Evolutionary conservation across 1,284 basidiomycete genomes (phyloP), one percentile per base, ranked within the genome.

Genomic region (Takashimella tepidaria): DNA sequence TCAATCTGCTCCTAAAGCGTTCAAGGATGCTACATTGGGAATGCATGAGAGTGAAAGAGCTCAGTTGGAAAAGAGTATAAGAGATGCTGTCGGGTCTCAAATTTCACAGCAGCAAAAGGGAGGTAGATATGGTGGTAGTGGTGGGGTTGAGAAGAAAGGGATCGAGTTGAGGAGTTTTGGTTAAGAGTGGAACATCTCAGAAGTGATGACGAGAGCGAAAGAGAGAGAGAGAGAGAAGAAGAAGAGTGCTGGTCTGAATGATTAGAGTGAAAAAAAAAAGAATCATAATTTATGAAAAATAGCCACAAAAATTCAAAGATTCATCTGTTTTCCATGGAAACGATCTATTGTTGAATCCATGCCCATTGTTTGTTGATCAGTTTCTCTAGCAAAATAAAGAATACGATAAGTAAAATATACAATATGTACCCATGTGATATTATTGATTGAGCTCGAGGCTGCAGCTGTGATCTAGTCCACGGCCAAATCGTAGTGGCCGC

Each of bases 11-110:
- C 88, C 92, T 0, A 72, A 77, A 3, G 82, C 87, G 16, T 97
- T 98, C 82, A 92, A 90, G 70, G 88, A 92, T 47, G 91, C 88
- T 2, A 87, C 89, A 3, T 80, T 77, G 2, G 83, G 83, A 37
- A 79, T 98, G 47, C 83, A 86, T 16, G 73, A 79, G 6, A 73
- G 79, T 0, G 79, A 81, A 16, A 77, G 84, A 51, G 83, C 86
- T 40, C 72, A 81, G 19, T 75, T 98, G 49, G 93, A 98, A 70
- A 80, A 80, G 40, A 85, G 87, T 0, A 83, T 97, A 31, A 80
- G 92, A 56, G 84, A 85, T 49, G 86, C 85, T 4, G 79, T 93
- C 0, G 84, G 83, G 78, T 78, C 12, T 71, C 70, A 22, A 58
- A 58, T 47, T 56, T 70, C 6, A 63, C 65, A n/a, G 65, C n/a